Percentiles rank a stretch among this genome's conserved stretches.
These are phyloP conservation scores for Macaranga tanarius DNA, from an alignment of 441 rosid genomes.

Conservation along the genomic window DNA sequence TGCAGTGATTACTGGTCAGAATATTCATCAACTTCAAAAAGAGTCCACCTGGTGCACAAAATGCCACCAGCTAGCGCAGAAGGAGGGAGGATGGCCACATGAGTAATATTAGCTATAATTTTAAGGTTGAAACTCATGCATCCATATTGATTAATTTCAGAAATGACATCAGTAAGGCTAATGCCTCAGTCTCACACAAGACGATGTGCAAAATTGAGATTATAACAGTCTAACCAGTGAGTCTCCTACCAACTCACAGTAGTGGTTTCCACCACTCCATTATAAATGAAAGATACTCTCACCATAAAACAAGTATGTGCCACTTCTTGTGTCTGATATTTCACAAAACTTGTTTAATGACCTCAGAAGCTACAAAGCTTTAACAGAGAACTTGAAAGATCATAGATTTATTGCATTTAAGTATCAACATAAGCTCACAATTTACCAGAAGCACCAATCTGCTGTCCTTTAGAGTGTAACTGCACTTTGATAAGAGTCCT, in stretches of 20 bases:
- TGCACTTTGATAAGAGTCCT: slow-evolving; percentile 69
- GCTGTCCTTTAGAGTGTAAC: slow-evolving; percentile 59
- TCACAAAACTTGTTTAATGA: background rate
- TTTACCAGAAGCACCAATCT: slow-evolving; percentile 84
- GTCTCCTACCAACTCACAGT: background rate
- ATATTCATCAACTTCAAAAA: slow-evolving; percentile 7
- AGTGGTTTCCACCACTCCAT: background rate
- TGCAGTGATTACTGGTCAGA: slow-evolving; percentile 38
- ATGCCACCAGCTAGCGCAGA: no score
- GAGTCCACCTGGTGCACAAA: no score
- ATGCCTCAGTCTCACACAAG: background rate
- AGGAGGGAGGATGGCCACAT: no score
- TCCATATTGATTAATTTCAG: background rate
- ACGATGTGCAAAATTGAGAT: background rate
- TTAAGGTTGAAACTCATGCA: background rate
- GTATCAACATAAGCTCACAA: slow-evolving; percentile 15
- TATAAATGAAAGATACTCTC: background rate
- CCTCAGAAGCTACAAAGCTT: background rate
- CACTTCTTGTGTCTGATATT: background rate
- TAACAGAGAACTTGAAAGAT: no score
- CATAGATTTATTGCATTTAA: slow-evolving; percentile 8
- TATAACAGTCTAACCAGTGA: background rate
- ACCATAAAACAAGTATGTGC: background rate
- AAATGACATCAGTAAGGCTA: background rate
- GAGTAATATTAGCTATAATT: no score